Conservation (phyloP, 2,329 filamentous ascomycete genomes). For the Fusarium abutilonis region DNA sequence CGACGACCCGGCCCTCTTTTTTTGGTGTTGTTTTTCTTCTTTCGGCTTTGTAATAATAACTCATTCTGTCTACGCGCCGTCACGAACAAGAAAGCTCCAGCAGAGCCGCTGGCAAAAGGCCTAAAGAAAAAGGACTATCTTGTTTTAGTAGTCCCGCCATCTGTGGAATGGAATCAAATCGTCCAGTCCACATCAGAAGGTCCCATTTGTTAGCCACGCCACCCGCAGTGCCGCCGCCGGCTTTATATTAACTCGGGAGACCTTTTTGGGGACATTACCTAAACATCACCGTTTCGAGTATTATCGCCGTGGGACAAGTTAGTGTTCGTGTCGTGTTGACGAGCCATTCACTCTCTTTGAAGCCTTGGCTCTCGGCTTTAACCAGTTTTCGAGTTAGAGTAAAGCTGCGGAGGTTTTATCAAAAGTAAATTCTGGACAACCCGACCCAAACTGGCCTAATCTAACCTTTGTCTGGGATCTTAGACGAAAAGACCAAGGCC, state of each 20-base stretch:
- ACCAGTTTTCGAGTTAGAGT: slow-evolving; percentile 6
- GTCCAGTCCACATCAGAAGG: slow-evolving; percentile 24
- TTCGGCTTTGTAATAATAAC: slow-evolving; percentile 4
- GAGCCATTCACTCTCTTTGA: slow-evolving; percentile 2
- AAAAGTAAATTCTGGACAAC: slow-evolving; percentile 14
- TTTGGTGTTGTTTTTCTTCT: slow-evolving; percentile 3
- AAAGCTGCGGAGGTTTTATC: slow-evolving; percentile 1
- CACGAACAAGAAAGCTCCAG: slow-evolving; percentile 10
- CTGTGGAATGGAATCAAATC: slow-evolving; percentile 37
- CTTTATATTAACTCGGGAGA: slow-evolving; percentile 6
- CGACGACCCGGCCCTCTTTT: slow-evolving; percentile 26
- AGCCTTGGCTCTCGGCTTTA: slow-evolving; percentile 23
- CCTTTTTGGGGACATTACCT: slow-evolving; percentile 23
- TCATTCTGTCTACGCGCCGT: slow-evolving; percentile 8
- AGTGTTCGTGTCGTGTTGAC: background rate
- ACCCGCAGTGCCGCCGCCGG: slow-evolving; percentile 30
- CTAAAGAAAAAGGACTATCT: slow-evolving; percentile 9
- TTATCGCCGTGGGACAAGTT: slow-evolving; percentile 20
- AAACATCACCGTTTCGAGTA: slow-evolving; percentile 34
- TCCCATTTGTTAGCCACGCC: slow-evolving; percentile 34
- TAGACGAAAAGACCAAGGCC: slow-evolving; percentile 6
- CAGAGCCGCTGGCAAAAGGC: slow-evolving; percentile 15
- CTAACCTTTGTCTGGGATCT: slow-evolving; percentile 8
- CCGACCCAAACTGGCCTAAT: background rate
- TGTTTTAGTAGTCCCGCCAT: slow-evolving; percentile 21